Percentiles rank a stretch among this genome's conserved stretches.
phyloP scores from a whole-genome alignment of 2,329 filamentous ascomycete species.

The Cladosporium sphaerospermum region DNA sequence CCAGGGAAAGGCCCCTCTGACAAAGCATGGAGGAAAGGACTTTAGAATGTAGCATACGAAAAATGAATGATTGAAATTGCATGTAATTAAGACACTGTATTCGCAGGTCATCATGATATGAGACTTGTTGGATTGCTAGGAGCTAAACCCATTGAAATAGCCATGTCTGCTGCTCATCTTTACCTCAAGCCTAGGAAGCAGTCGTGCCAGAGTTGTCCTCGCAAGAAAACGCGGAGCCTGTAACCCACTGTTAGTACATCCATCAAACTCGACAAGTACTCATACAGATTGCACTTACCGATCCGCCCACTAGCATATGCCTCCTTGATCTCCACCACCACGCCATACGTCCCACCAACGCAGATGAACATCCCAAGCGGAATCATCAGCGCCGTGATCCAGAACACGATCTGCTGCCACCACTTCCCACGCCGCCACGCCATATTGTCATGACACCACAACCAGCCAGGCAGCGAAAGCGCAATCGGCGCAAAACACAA shows the following conservation, averaged over 20 bases:
- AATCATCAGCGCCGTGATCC: constrained; percentile 39
- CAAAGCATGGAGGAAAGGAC: no score
- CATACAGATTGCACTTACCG: constrained; percentile 19
- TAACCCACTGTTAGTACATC: neutral
- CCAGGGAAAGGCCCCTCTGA: no score
- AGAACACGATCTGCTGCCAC: constrained; percentile 33
- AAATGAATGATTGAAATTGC: no score
- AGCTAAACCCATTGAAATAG: no score
- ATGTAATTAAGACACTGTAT: no score
- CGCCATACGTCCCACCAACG: constrained; percentile 45
- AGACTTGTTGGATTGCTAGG: no score
- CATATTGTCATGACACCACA: constrained; percentile 48
- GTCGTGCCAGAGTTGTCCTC: constrained; percentile 38
- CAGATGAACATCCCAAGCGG: constrained; percentile 43
- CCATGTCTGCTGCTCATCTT: neutral
- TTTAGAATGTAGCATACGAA: no score
- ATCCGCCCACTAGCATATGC: constrained; percentile 46
- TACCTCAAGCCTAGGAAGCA: neutral
- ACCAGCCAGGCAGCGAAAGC: constrained; percentile 42
- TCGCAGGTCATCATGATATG: no score
- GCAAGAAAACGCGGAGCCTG: constrained; percentile 42
- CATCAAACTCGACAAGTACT: neutral
- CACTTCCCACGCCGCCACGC: constrained; percentile 34
- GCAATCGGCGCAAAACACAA: constrained; percentile 48
- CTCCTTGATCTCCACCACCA: constrained; percentile 46